Conservation (phyloP, 371 early-diverging fungal genomes). For the Rhizomucor pusillus region DNA sequence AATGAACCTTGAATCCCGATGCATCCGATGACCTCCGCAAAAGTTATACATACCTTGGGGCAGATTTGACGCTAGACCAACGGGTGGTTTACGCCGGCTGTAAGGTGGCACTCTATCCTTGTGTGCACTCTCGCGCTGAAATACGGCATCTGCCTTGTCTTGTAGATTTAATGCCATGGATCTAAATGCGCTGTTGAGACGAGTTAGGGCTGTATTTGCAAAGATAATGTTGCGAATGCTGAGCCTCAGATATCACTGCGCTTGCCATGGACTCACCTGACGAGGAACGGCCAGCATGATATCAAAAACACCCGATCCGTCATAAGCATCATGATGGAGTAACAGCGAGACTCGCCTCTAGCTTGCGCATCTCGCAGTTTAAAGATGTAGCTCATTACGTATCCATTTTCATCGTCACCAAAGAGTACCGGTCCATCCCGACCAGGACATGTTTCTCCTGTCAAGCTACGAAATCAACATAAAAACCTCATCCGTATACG, state of each 20-base stretch:
- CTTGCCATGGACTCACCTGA: slow-evolving; percentile 38
- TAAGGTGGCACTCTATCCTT: slow-evolving; percentile 21
- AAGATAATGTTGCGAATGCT: too few relatives aligned
- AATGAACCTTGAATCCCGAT: not conserved
- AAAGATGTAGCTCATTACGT: slow-evolving; percentile 74
- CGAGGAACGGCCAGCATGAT: slow-evolving; percentile 69
- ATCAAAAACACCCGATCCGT: slow-evolving; percentile 68
- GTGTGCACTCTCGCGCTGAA: slow-evolving; percentile 40
- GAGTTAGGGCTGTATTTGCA: too few relatives aligned
- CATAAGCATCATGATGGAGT: slow-evolving; percentile 68
- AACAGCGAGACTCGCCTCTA: slow-evolving; percentile 64
- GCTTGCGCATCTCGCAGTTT: slow-evolving; percentile 69
- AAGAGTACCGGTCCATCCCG: slow-evolving; percentile 72
- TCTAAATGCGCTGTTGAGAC: slow-evolving; percentile 42
- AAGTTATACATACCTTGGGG: slow-evolving; percentile 37
- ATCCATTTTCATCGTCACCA: slow-evolving; percentile 73
- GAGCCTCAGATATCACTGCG: too few relatives aligned
- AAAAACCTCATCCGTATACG: not conserved
- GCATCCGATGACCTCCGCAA: not conserved
- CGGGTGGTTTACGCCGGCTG: slow-evolving; percentile 14
- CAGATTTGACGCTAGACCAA: slow-evolving; percentile 41
- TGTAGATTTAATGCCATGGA: slow-evolving; percentile 59
- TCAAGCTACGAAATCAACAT: slow-evolving; percentile 40
- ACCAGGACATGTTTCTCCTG: slow-evolving; percentile 68
- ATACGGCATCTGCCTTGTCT: slow-evolving; percentile 52